Percentiles rank a stretch among this genome's conserved stretches.
Conservation (phyloP, 2,329 filamentous ascomycete genomes). For the Tricladium varicosporioides region DNA sequence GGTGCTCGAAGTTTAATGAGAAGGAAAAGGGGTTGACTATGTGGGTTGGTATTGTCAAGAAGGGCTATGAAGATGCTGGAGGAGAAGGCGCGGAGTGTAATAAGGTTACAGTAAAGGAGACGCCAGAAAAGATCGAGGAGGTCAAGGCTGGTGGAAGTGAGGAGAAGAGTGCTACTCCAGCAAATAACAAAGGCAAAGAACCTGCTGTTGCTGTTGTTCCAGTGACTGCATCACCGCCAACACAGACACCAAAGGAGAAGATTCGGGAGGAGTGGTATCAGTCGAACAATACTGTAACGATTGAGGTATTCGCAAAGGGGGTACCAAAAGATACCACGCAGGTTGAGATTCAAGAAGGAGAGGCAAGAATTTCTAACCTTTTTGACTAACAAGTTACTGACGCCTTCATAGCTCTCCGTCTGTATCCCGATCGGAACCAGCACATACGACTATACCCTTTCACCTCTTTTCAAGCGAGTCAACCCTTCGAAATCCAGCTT, state of each 20-base stretch:
- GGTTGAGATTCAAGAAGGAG: constrained; percentile 40
- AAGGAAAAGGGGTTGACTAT: constrained; percentile 52
- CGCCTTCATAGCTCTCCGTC: constrained; percentile 45
- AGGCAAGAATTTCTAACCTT: constrained; percentile 16
- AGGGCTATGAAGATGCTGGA: constrained; percentile 47
- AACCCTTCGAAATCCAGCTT: constrained; percentile 58
- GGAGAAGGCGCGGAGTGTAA: constrained; percentile 47
- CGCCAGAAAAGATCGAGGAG: constrained; percentile 45
- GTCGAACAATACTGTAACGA: constrained; percentile 55
- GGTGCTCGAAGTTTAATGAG: constrained; percentile 50
- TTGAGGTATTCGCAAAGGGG: constrained; percentile 65
- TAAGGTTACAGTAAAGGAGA: constrained; percentile 47
- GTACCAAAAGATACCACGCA: constrained; percentile 55
- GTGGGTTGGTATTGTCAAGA: constrained; percentile 56
- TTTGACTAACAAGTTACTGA: constrained; percentile 19
- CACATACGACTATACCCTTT: constrained; percentile 60
- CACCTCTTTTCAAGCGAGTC: constrained; percentile 66
- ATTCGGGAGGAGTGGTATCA: constrained; percentile 71
- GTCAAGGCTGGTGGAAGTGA: constrained; percentile 24
- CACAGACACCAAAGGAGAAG: constrained; percentile 49
- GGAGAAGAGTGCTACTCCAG: background rate
- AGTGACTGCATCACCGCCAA: constrained; percentile 14
- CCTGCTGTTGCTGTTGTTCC: constrained; percentile 5
- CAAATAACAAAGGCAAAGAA: constrained; percentile 10
- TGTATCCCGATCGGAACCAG: constrained; percentile 54